Base-by-base conservation (phyloP, 2,329 filamentous ascomycete species). In the Seiridium cupressi region DNA sequence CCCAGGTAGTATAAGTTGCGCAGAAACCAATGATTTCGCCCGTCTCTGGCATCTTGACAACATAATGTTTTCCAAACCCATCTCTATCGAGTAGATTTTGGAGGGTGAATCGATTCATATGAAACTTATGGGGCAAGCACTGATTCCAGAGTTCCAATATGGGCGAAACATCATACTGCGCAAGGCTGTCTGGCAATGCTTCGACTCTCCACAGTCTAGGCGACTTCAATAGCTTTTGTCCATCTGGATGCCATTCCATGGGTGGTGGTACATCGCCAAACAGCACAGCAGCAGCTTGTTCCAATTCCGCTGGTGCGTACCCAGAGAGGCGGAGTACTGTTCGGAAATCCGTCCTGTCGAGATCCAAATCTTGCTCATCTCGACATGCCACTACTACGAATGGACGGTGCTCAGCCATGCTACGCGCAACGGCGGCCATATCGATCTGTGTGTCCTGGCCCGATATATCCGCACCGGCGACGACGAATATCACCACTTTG, bases 401-500 rank as follows among this genome's bases (percentile, higher is more conserved):
- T 9, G 81, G 82, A 26, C 78, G 79, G 51, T 79, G 69, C 13
- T 83, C 81, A 57, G 78, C 80, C 38, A 81, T 69, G 51, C 74
- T 68, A 57, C 73, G 73, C 40, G 77, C 75, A 44, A 75, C 66
- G 54, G 82, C 79, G 51, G 81, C 82, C 61, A 84, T 72, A 55
- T 81, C 76, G 13, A 82, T 72, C 65, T 87, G 84, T 7, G 83
- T 79, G 13, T 75, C 73, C 61, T 85, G 80, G 5, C 80, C 78
- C 10, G 74, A 64, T n/a, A 70, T 68, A 3, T 79, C 75, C 44
- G 77, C 76, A 2, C 80, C 81, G 3, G 81, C 82, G 46, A 87
- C 79, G 60, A 91, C 82, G 60, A 90, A 84, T 11, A 91, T 72
- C 42, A 90, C 77, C 1, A 80, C 80, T 51, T 81, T 81, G 3